Conservation (phyloP, 495 filamentous ascomycete species). For the Penicillium pancosmium region DNA sequence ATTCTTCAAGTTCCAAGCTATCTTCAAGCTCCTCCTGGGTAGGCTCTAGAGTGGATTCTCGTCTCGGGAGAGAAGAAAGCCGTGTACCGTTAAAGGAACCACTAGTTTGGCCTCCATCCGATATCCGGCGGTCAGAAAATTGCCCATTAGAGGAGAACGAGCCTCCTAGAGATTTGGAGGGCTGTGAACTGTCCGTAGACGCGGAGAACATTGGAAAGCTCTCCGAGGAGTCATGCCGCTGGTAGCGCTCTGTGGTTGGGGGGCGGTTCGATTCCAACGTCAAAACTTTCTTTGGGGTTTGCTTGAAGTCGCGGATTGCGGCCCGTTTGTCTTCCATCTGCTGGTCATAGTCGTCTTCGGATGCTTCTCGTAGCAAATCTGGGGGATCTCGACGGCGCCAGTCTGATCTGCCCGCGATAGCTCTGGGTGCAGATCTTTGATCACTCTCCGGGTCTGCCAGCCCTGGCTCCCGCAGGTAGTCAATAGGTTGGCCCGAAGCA, state of each 20-base stretch:
- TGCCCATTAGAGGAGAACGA: constrained; percentile 43
- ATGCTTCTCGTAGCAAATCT: constrained; percentile 28
- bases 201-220: constrained; percentile 84
- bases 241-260: constrained; percentile 42
- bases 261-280: constrained; percentile 44
- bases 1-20: constrained; percentile 29
- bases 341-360: constrained; percentile 48
- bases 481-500: constrained; percentile 20
- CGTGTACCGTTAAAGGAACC: constrained; percentile 15
- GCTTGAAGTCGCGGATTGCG: constrained; percentile 49
- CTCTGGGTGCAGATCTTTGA: constrained; percentile 49
- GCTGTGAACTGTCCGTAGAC: constrained; percentile 64
- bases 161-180: constrained; percentile 44
- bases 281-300: constrained; percentile 46
- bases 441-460: constrained; percentile 32
- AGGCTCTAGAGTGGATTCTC: constrained; percentile 30
- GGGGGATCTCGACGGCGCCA: constrained; percentile 38
- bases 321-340: constrained; percentile 47
- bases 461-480: constrained; percentile 25
- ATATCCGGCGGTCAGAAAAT: constrained; percentile 16
- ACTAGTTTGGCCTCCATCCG: constrained; percentile 22
- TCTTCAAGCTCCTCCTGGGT: constrained; percentile 27
- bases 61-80: constrained; percentile 12
- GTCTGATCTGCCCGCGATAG: constrained; percentile 46
- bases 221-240: constrained; percentile 75